These are phyloP conservation scores for Linnemannia zychae DNA, from an alignment of 192 early-diverging fungal species.

Conservation along the genomic window DNA sequence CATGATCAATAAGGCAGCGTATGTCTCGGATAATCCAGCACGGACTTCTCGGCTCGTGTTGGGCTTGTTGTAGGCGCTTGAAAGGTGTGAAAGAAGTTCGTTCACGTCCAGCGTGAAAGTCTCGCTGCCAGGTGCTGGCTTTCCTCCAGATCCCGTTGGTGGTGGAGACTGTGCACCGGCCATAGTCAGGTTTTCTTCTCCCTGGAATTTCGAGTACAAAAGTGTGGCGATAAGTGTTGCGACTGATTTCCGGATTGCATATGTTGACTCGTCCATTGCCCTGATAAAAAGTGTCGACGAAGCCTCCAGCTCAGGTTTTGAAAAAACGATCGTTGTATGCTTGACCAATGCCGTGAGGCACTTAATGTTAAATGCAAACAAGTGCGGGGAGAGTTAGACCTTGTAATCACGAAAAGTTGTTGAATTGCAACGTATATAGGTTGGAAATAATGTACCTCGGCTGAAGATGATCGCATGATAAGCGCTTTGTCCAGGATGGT, in stretches of 20 bases:
- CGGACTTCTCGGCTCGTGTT: constrained; percentile 78
- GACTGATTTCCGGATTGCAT: constrained; percentile 53
- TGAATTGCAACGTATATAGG: not conserved
- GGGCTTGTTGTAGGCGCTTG: constrained; percentile 67
- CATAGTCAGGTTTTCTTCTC: constrained; percentile 56
- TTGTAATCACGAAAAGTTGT: too few relatives aligned
- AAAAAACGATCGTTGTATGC: constrained; percentile 54
- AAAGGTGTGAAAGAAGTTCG: constrained; percentile 80
- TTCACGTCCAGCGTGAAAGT: constrained; percentile 65
- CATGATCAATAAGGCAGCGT: constrained; percentile 77
- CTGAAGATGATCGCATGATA: constrained; percentile 71
- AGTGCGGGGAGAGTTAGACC: not conserved
- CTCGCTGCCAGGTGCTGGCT: constrained; percentile 20
- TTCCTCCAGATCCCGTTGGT: constrained; percentile 22
- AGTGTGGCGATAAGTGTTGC: constrained; percentile 55
- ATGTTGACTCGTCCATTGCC: constrained; percentile 57
- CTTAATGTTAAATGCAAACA: constrained; percentile 40
- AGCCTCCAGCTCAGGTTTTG: constrained; percentile 46
- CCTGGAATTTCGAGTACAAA: constrained; percentile 54
- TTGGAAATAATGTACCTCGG: constrained; percentile 66
- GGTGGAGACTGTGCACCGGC: constrained; percentile 45
- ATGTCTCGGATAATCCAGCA: constrained; percentile 84
- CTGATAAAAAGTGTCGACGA: constrained; percentile 50
- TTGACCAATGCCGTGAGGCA: constrained; percentile 65
- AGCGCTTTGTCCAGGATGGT: constrained; percentile 81